Conservation (phyloP, 2,329 filamentous ascomycete genomes). For the Penicillium polonicum region DNA sequence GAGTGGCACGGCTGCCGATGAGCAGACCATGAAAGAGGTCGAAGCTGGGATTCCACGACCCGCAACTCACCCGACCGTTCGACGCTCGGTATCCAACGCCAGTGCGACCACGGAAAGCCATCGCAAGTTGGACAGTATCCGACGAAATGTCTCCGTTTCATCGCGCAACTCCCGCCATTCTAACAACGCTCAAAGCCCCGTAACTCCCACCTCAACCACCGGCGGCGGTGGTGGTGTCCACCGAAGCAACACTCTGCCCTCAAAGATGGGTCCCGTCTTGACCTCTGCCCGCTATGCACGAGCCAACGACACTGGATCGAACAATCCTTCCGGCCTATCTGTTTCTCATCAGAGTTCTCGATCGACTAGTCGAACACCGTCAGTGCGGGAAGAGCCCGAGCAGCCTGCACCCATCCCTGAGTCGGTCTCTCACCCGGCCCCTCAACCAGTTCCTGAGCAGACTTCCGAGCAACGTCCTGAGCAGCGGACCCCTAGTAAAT, state of each 20-base stretch:
- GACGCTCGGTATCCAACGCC: conserved; percentile 78
- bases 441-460: not conserved
- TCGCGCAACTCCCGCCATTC: conserved; percentile 82
- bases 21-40: conserved; percentile 66
- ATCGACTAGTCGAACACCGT: conserved; percentile 32
- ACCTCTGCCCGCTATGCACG: conserved; percentile 66
- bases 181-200: conserved; percentile 67
- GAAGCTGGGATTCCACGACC: conserved; percentile 62
- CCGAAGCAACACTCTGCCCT: conserved; percentile 88
- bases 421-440: not conserved
- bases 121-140: conserved; percentile 70
- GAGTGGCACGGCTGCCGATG: conserved; percentile 97
- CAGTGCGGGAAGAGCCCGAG: conserved; percentile 20
- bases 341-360: conserved; percentile 33
- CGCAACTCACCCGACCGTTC: conserved; percentile 54
- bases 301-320: conserved; percentile 52
- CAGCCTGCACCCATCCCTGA: not conserved
- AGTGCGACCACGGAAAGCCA: conserved; percentile 87
- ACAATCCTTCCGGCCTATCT: conserved; percentile 40
- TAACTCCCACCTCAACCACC: conserved; percentile 56
- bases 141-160: conserved; percentile 87
- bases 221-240: conserved; percentile 60
- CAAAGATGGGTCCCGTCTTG: conserved; percentile 77
- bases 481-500: conserved; percentile 8
- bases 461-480: not conserved